phyloP scores from a whole-genome alignment of 768 basidiomycete species.

The Gloeopeniophorella convolvens region DNA sequence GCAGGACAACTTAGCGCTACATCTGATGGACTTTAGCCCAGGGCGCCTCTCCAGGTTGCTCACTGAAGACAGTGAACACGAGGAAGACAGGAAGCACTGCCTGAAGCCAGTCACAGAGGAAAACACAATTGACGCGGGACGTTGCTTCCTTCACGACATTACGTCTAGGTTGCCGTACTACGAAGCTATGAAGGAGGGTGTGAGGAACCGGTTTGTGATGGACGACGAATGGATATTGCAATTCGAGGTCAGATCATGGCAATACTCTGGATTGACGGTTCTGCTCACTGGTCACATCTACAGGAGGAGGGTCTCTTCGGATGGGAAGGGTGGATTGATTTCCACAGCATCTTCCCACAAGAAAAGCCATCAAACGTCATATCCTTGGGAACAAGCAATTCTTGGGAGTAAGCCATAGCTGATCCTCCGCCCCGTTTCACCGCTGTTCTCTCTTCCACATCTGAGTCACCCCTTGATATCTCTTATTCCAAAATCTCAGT shows the following conservation, averaged over 20 bases:
- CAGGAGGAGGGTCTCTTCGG: constrained; percentile 17
- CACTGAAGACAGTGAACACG: constrained; percentile 80
- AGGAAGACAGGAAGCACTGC: background rate
- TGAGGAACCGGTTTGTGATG: constrained; percentile 13
- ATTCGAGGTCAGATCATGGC: constrained; percentile 4
- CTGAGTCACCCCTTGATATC: too few species aligned
- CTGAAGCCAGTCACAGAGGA: background rate
- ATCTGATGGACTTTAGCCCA: constrained; percentile 15
- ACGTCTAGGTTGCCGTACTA: constrained; percentile 8
- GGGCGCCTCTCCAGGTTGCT: constrained; percentile 6
- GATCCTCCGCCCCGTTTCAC: too few species aligned
- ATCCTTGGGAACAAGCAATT: too few species aligned
- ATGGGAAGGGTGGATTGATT: constrained; percentile 17
- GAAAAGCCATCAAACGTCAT: too few species aligned
- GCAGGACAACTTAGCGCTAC: constrained; percentile 42
- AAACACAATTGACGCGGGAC: background rate
- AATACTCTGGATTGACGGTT: background rate
- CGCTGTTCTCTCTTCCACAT: too few species aligned
- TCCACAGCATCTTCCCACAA: constrained; percentile 59
- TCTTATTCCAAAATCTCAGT: too few species aligned
- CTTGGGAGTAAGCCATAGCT: too few species aligned
- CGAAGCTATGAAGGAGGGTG: background rate
- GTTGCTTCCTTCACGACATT: constrained; percentile 10
- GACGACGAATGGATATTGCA: constrained; percentile 18
- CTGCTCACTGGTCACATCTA: background rate